phyloP scores from a whole-genome alignment of 345 rosid species.

The Kandelia obovata region DNA sequence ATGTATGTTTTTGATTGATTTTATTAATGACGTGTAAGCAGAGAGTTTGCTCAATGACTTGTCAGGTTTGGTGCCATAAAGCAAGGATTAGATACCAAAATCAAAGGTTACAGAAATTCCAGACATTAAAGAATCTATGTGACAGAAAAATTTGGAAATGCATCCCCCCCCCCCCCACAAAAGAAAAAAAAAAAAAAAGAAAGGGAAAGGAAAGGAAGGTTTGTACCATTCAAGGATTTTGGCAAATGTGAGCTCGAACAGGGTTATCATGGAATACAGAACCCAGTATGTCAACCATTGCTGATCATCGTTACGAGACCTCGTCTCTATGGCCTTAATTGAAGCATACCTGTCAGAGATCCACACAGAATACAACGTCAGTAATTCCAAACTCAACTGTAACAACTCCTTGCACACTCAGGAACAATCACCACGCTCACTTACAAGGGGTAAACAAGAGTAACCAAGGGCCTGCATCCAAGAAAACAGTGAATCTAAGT shows the following conservation, averaged over 20 bases:
- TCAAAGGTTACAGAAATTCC: too few species aligned
- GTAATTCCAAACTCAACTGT: not conserved
- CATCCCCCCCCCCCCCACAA: too few species aligned
- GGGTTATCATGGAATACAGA: conserved; percentile 69
- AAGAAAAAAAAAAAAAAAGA: not conserved
- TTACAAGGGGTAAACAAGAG: conserved; percentile 34
- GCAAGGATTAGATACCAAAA: too few species aligned
- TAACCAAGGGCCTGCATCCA: conserved; percentile 27
- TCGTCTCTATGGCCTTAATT: conserved; percentile 72
- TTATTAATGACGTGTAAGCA: too few species aligned
- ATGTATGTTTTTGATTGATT: too few species aligned
- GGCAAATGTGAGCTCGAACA: conserved; percentile 73
- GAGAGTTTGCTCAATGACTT: too few species aligned
- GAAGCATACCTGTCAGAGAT: conserved; percentile 52
- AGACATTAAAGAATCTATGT: too few species aligned
- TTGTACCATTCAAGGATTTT: conserved; percentile 49
- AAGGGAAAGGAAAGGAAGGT: not conserved
- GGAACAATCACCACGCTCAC: not conserved
- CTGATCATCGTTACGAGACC: conserved; percentile 53
- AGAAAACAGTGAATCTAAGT: not conserved
- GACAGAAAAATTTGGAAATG: not conserved
- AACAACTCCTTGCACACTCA: not conserved
- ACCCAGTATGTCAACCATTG: conserved; percentile 92
- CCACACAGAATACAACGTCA: not conserved
- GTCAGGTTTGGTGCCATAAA: too few species aligned